A percentile compares a stretch with the other conserved stretches of the same genome.
phyloP scores from a whole-genome alignment of 768 basidiomycete genomes.

The Boletus tomentosulus region DNA sequence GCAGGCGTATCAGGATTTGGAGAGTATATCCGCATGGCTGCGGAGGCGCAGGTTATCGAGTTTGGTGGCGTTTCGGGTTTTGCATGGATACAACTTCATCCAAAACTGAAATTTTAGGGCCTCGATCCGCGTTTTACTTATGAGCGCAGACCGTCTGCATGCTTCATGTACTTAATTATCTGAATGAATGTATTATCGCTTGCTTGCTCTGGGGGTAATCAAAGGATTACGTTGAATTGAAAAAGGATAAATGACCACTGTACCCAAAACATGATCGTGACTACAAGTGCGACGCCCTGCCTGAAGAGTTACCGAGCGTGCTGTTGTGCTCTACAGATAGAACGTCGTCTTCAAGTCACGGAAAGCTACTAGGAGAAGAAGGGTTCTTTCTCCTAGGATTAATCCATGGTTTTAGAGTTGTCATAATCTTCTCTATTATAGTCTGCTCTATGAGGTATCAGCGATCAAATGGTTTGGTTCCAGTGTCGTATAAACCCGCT shows the following conservation, averaged over 20 bases:
- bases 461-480: slow-evolving; percentile 30
- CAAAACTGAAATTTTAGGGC: slow-evolving; percentile 16
- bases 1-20: slow-evolving; percentile 40
- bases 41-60: slow-evolving; percentile 35
- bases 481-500: slow-evolving; percentile 55
- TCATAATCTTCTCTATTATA: background rate
- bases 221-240: background rate
- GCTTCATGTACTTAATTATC: slow-evolving; percentile 13
- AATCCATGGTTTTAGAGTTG: background rate
- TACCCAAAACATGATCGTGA: background rate
- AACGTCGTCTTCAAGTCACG: background rate
- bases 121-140: slow-evolving; percentile 4
- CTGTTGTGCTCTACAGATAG: background rate
- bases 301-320: background rate
- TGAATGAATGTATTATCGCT: slow-evolving; percentile 11
- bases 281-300: background rate
- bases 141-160: slow-evolving; percentile 4
- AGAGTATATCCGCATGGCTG: slow-evolving; percentile 39
- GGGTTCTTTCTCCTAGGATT: background rate
- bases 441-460: slow-evolving; percentile 15
- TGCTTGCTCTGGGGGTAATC: slow-evolving; percentile 1
- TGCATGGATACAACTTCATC: slow-evolving; percentile 36
- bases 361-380: background rate
- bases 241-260: background rate
- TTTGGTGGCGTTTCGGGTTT: slow-evolving; percentile 36